Base-by-base conservation (phyloP, 1,139 yeast genomes). In the Candida neerlandica region DNA sequence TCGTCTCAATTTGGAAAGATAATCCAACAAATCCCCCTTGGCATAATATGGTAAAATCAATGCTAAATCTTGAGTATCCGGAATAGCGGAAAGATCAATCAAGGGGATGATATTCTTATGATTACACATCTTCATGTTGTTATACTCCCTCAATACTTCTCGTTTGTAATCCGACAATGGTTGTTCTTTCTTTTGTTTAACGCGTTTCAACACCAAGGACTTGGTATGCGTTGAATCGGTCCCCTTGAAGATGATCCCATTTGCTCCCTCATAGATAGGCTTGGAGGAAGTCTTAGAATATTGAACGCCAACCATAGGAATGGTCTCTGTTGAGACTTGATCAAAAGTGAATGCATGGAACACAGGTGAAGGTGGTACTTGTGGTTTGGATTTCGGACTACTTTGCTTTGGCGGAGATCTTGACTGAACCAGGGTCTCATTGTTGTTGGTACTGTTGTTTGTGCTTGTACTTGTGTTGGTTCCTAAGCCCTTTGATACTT, bases 1-100 rank as follows among this genome's bases (percentile, higher is more conserved):
- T 46, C 71, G 64, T 37, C 85, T 62, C 11, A 76, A 61, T 33
- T 57, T 58, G 10, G 78, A 67, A 18, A 80, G 55, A 48, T 70
- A 68, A 40, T 71, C 75, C 46, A 81, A 60, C 30, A 81, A 65
- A 56, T 81, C 86, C 1, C 84, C 84, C 50, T 71, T 57, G 15
- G 67, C 59, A 59, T 71, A 78, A 55, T 63, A 78, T 6, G 81
- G 81, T n/a, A 75, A 45, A 1, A 77, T 59, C 7, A 76, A 52
- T 2, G 67, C 58, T 6, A 66, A 50, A 41, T 69, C 71, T 4
- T 51, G 49, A 2, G 52, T 43, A 3, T 58, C 59, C 1, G 53
- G 50, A 12, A 58, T 44, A 15, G 44, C 38, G 1, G 62, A 60
- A 26, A 75, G 44, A 45, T 69, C 74, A 7, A 65, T 42, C 1